Percentiles rank a stretch among this genome's conserved stretches.
phyloP scores from a whole-genome alignment of 1,284 basidiomycete genomes.

The Quambalaria eucalypti region DNA sequence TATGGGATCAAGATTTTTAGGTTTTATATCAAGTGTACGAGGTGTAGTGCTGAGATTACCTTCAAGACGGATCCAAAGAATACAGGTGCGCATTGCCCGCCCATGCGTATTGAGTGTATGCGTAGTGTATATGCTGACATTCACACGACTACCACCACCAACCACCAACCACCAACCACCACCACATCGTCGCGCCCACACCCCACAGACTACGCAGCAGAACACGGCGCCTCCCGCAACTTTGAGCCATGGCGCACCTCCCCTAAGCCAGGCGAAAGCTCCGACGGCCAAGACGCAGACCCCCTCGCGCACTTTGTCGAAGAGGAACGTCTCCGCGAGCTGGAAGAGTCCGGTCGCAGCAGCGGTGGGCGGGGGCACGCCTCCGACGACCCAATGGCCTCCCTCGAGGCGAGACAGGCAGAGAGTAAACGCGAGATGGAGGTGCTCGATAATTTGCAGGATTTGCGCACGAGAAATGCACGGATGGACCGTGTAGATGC shows the following conservation, averaged over 20 bases:
- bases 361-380: background rate
- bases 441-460: slow-evolving; percentile 87
- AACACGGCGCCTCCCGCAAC: slow-evolving; percentile 42
- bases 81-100: slow-evolving; percentile 1
- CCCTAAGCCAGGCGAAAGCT: slow-evolving; percentile 4
- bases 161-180: no score
- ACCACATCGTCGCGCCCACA: background rate
- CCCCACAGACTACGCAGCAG: slow-evolving; percentile 31
- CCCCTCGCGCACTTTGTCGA: slow-evolving; percentile 14
- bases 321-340: slow-evolving; percentile 16
- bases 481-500: slow-evolving; percentile 62
- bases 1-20: slow-evolving; percentile 86
- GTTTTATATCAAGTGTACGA: slow-evolving; percentile 45
- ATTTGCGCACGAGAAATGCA: slow-evolving; percentile 85
- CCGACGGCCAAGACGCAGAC: slow-evolving; percentile 6
- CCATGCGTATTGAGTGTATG: background rate
- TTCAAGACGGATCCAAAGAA: slow-evolving; percentile 99
- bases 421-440: slow-evolving; percentile 98
- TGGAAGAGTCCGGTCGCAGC: slow-evolving; percentile 9
- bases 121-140: background rate
- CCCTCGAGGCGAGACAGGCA: slow-evolving; percentile 78
- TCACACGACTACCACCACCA: no score
- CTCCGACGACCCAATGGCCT: slow-evolving; percentile 78
- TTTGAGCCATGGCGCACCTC: slow-evolving; percentile 41
- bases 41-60: slow-evolving; percentile 81